phyloP scores from a whole-genome alignment of 2,329 filamentous ascomycete genomes.

The Cladosporium oxysporum region DNA sequence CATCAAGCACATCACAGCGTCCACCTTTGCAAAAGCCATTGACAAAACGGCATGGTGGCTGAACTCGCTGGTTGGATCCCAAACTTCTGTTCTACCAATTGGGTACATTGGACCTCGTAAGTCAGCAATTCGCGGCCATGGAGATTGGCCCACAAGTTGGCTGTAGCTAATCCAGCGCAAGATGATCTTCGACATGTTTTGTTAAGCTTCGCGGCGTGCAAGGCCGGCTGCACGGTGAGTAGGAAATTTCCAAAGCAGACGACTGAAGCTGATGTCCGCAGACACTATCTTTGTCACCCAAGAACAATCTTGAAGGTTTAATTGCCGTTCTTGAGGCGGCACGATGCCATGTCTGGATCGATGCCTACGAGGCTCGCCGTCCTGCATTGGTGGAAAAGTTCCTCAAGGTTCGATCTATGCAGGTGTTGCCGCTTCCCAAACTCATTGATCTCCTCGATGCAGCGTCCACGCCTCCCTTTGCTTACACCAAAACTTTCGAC shows the following conservation, averaged over 20 bases:
- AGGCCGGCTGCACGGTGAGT: not conserved
- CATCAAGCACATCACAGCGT: not conserved
- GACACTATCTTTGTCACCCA: not conserved
- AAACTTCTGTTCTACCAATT: not conserved
- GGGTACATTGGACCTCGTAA: not conserved
- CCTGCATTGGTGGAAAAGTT: not conserved
- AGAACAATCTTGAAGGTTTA: not conserved
- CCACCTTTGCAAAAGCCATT: not conserved
- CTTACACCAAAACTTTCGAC: not conserved
- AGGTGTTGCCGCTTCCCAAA: not conserved
- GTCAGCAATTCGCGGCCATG: not conserved
- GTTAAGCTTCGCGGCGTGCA: not conserved
- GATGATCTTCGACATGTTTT: not conserved
- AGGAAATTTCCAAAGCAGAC: not conserved
- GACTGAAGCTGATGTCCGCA: not conserved
- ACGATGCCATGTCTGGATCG: not conserved
- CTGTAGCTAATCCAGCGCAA: not conserved
- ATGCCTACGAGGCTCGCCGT: not conserved
- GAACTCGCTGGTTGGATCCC: not conserved
- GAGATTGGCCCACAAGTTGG: not conserved
- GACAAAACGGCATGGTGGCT: not conserved
- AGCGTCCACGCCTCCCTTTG: not conserved
- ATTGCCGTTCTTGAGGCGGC: not conserved
- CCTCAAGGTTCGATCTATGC: not conserved
- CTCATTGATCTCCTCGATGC: not conserved